Base-by-base conservation (phyloP, 768 basidiomycete species). In the Amanita brunnescens region DNA sequence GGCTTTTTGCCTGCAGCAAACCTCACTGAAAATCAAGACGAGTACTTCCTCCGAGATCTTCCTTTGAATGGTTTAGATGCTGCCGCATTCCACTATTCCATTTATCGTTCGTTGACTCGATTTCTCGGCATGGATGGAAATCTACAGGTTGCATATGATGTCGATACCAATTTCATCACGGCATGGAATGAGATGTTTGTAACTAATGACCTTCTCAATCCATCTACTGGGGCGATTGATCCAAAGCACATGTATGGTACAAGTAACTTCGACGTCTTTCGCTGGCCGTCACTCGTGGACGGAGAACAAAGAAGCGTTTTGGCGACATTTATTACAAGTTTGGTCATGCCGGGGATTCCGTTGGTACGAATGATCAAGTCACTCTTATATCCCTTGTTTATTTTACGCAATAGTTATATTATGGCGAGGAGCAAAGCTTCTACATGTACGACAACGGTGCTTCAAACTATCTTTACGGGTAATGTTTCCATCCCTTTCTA, bases 121-220 rank as follows among this genome's bases (percentile, higher is more conserved):
- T 91, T 93, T 72, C 76, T 95, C 42, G 93, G 92, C 48, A 94
- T 95, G 91, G 93, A 96, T 62, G 93, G 93, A 59, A 95, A 96
- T 64, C 73, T 96, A 30, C 78, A 85, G 55, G 93, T 91, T 48
- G 92, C 90, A 8, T 94, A 85, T 66, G 93, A 96, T 61, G 68
- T 91, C 26, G 75, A 82, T 58, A 66, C 72, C 64, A 90, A 95
- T 67, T 92, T 95, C 59, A 71, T 93, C 67, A 85, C 82, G 0
- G 85, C 90, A 0, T 96, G 92, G 92, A 91, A 93, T 62, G 70
- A 91, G 65, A 91, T 95, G 80, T 85, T 91, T 59, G 81, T 89
- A 59, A 76, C 80, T 64, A 83, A 95, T 61, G 93, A 96, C 60
- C 84, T 95, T 59, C 54, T 95, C 46, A 94, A 95, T 62, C 67